Base-by-base conservation (phyloP, 2,329 filamentous ascomycete species). In the Ceratocystis cubensis region DNA sequence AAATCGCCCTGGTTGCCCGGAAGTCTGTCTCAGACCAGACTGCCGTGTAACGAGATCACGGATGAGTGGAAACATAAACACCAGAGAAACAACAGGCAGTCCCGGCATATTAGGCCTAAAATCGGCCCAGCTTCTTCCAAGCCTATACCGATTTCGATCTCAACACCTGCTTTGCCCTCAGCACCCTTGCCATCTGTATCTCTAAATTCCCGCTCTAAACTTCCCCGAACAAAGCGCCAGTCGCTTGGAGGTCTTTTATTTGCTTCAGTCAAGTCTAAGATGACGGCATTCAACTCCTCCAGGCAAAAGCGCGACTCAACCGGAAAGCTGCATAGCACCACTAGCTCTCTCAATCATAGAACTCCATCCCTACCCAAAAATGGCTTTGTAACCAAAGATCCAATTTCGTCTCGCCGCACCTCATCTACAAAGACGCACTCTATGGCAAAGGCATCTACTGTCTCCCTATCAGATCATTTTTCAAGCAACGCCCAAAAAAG, bases 211-310 rank as follows among this genome's bases (percentile, higher is more conserved):
- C 48, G 61, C 17, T 50, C 64, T 50, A 66, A 64, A 20, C 33
- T 46, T 22, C 25, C 17, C 20, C 63, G 63, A 30, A 22, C 61
- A 8, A 64, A 63, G 13, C 67, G 64, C 48, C 20, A 53, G n/a
- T 68, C 59, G 8, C 48, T 68, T 53, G 62, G 67, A 37, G 45
- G 64, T 41, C 22, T 63, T 33, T 64, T 68, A 13, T 64, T 66
- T 53, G 59, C 67, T 33, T 53, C 61, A 17, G 63, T 68, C 61
- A 66, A 30, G 63, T 68, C 67, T 64, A 68, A 68, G 61, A 57
- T 65, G 59, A 28, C 53, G 17, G 50, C 50, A 56, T 59, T 64
- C 37, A 65, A 64, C n/a, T 37, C 61, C 17, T 61, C 61, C 4
- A 63, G 37, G 41, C 22, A 33, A 10, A 66, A 68, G 63, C 20